Base-by-base conservation (phyloP, 345 rosid genomes). In the Populus nigra region DNA sequence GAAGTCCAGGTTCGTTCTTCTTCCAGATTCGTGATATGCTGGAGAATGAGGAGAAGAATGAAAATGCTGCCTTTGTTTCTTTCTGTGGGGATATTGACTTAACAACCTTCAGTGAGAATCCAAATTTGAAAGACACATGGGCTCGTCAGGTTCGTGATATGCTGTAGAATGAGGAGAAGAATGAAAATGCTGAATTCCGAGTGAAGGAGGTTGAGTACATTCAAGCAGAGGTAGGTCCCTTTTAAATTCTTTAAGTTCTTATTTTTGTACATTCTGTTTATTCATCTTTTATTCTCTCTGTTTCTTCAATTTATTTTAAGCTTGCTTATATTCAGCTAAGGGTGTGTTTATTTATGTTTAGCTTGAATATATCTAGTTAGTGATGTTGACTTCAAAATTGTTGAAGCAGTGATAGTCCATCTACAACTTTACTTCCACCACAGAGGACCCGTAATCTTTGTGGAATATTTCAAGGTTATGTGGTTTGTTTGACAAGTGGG, bases 141-240 rank as follows among this genome's bases (percentile, higher is more conserved):
- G 99, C 97, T 80, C 90, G 89, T 84, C 88, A 90, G 87, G 98
- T 96, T 78, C 91, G 95, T 5, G 99, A 96, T 85, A 89, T 84
- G 86, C 78, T 96, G 82, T 92, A 94, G 87, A 88, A 88, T 47
- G 99, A 96, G 81, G 99, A 94, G 86, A 91, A 90, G 88, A 91
- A 89, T 78, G 93, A 89, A 80, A 83, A 89, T 78, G 98, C 99
- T 79, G 89, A 89, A 78, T 94, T 96, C 78, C 92, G 73, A 77
- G 99, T 96, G 27, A 94, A 96, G 86, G 94, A 96, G 84, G 98
- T 96, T 80, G 97, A 94, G 84, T 94, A 94, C 86, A 96, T 94
- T 76, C 99, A 96, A 77, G 99, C 98, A 57, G 99, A 94, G 82
- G 98, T 92, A 87, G 73, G 89, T 77, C 31, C 65, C 50, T 73